phyloP scores from a whole-genome alignment of 129 eudicot species.

The Silybum marianum region DNA sequence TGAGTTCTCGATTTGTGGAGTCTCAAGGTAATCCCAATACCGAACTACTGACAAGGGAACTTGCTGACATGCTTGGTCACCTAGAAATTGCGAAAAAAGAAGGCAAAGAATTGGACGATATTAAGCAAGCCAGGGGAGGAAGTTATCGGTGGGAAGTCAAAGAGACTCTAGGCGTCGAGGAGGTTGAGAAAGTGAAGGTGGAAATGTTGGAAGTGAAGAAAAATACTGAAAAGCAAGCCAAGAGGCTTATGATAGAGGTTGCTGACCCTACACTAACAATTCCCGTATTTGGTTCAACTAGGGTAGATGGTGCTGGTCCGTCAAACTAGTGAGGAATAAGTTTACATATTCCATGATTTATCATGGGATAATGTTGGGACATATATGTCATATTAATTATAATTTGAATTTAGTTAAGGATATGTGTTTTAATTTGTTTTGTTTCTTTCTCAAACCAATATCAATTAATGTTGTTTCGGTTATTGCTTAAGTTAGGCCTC shows the following conservation, averaged over 20 bases:
- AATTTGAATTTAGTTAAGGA: too few species aligned
- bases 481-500: too few species aligned
- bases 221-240: neutral
- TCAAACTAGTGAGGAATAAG: too few species aligned
- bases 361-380: constrained; percentile 22
- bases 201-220: neutral
- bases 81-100: constrained; percentile 36
- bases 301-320: too few species aligned
- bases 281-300: neutral
- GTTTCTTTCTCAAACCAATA: too few species aligned
- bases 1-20: constrained; percentile 9
- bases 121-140: constrained; percentile 23
- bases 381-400: neutral
- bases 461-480: neutral
- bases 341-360: too few species aligned
- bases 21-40: constrained; percentile 30
- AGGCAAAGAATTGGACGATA: constrained; percentile 29
- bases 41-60: constrained; percentile 35
- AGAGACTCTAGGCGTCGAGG: neutral
- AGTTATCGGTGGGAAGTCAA: constrained; percentile 50
- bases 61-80: constrained; percentile 24
- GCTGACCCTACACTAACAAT: neutral
- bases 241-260: neutral
- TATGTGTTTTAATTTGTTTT: too few species aligned
- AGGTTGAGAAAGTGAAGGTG: neutral